phyloP scores from a whole-genome alignment of 208 protist species.

The Trypanosoma conorhini region DNA sequence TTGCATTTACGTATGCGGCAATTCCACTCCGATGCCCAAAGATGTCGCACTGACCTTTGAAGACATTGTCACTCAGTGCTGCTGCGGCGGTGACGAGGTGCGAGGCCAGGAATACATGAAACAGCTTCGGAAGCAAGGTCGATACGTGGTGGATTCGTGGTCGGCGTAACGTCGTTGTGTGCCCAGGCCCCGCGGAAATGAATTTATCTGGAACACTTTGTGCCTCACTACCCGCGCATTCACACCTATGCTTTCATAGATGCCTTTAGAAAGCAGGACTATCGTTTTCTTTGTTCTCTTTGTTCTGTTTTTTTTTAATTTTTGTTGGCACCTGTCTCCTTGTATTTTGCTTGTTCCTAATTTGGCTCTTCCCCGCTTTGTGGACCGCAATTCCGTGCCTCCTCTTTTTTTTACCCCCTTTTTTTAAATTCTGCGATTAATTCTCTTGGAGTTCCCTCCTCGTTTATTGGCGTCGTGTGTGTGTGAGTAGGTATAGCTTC shows the following conservation, averaged over 20 bases:
- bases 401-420: not conserved
- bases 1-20: slow-evolving; percentile 81
- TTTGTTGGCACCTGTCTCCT: not conserved
- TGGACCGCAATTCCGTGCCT: not conserved
- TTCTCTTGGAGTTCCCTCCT: too few relatives aligned
- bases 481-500: not conserved
- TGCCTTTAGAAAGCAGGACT: not conserved
- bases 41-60: slow-evolving; percentile 58
- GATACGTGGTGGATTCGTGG: slow-evolving; percentile 86
- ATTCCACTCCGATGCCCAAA: slow-evolving; percentile 87
- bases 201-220: not conserved
- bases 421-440: not conserved
- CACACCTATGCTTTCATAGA: slow-evolving; percentile 12
- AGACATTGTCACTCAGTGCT: slow-evolving; percentile 53
- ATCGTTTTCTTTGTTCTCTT: slow-evolving; percentile 1
- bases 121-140: slow-evolving; percentile 41
- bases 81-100: slow-evolving; percentile 45
- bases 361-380: not conserved
- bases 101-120: slow-evolving; percentile 40
- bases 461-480: too few relatives aligned
- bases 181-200: not conserved
- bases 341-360: slow-evolving; percentile 1
- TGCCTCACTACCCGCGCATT: not conserved
- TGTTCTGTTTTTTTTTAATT: slow-evolving; percentile 4
- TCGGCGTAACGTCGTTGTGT: slow-evolving; percentile 44